A percentile compares a stretch with the other conserved stretches of the same genome.
Evolutionary conservation across 1,284 basidiomycete species (phyloP).

Genomic region (Irpex sp.): DNA sequence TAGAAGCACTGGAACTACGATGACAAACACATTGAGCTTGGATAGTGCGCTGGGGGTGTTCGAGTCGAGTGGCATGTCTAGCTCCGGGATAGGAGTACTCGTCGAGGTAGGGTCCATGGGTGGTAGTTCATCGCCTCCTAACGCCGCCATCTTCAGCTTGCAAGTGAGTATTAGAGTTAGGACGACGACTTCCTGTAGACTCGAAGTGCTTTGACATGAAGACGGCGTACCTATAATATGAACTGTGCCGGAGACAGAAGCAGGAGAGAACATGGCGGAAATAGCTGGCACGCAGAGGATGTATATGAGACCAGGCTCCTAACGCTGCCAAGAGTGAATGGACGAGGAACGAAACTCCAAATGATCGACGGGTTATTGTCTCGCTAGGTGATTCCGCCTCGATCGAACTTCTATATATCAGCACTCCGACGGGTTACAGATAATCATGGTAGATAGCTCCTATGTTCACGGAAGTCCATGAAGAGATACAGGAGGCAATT

Average conservation of each 20-base stretch:
- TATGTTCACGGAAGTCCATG: too few species aligned
- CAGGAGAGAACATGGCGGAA: not conserved
- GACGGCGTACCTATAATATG: not conserved
- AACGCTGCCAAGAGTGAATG: not conserved
- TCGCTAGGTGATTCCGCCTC: not conserved
- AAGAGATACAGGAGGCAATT: too few species aligned
- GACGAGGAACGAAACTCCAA: not conserved
- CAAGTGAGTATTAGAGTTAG: too few species aligned
- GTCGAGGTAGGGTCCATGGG: not conserved
- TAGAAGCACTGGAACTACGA: slow-evolving; percentile 7
- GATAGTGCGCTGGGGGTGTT: not conserved
- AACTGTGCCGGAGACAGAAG: not conserved
- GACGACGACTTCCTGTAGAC: too few species aligned
- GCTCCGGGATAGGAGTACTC: too few species aligned
- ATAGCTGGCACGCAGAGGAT: not conserved
- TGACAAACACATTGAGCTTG: not conserved
- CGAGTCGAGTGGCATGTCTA: not conserved
- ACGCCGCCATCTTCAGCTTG: not conserved
- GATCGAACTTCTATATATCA: not conserved
- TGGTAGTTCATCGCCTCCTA: not conserved
- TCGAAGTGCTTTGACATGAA: not conserved
- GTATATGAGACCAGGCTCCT: not conserved
- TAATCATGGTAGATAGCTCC: too few species aligned
- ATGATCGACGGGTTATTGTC: not conserved
- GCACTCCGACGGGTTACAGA: too few species aligned